phyloP scores from a whole-genome alignment of 176 grass and related monocot species.

The Cymbopogon citratus region DNA sequence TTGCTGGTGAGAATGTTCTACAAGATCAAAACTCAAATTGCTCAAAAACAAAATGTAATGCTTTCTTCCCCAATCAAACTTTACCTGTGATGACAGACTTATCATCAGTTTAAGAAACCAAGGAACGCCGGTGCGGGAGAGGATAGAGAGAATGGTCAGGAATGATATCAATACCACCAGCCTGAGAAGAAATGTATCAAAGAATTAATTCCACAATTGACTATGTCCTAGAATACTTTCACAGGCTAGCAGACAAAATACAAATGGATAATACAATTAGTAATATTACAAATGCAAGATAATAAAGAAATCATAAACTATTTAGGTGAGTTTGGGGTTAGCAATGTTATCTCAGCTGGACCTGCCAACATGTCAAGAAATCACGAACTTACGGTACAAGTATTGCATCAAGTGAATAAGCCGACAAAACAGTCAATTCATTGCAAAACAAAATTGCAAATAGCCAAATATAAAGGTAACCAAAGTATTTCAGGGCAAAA shows the following conservation, averaged over 20 bases:
- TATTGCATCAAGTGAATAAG: neutral
- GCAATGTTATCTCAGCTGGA: neutral
- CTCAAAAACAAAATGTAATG: neutral
- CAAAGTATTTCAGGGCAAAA: conserved; percentile 2
- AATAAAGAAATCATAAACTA: conserved; percentile 6
- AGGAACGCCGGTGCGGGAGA: conserved; percentile 76
- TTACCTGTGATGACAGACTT: conserved; percentile 95
- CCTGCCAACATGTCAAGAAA: neutral
- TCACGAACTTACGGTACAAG: neutral
- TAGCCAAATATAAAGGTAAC: conserved; percentile 7
- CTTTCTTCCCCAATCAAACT: neutral
- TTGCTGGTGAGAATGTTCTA: conserved; percentile 17
- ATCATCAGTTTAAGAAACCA: conserved; percentile 99
- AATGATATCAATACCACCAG: conserved; percentile 75
- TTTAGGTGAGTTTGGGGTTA: neutral
- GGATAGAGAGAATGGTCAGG: conserved; percentile 82
- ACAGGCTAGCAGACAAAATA: neutral
- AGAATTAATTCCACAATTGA: conserved; percentile 12
- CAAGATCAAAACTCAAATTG: neutral
- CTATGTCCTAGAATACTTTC: conserved; percentile 15
- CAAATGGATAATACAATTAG: neutral
- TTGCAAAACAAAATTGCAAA: conserved; percentile 24
- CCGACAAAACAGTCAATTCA: neutral
- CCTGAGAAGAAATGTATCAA: conserved; percentile 45
- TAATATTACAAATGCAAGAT: conserved; percentile 2